Conservation (phyloP, 768 basidiomycete genomes). For the Atractiella rhizophila region DNA sequence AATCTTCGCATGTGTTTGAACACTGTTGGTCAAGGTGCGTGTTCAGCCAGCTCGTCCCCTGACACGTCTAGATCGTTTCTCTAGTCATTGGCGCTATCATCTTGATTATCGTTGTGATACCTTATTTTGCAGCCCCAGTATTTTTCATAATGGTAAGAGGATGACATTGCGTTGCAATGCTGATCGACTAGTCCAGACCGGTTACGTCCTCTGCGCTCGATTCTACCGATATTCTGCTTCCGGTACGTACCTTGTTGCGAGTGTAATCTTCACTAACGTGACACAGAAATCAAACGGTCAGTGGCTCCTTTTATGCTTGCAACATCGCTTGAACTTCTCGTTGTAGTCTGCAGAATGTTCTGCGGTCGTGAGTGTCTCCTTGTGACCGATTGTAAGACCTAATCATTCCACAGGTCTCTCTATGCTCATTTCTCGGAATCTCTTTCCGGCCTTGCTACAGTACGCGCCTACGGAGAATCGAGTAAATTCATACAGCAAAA, state of each 20-base stretch:
- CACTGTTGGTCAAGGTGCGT: no score
- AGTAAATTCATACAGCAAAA: background rate
- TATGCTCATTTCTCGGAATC: slow-evolving; percentile 84
- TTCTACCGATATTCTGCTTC: background rate
- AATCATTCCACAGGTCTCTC: slow-evolving; percentile 54
- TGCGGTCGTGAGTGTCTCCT: slow-evolving; percentile 29
- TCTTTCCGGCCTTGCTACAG: slow-evolving; percentile 23
- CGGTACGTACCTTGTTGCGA: background rate
- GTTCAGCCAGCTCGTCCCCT: no score
- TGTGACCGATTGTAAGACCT: slow-evolving; percentile 26
- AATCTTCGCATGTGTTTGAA: slow-evolving; percentile 34
- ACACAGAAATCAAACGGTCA: no score
- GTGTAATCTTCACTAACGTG: background rate
- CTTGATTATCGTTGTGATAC: no score
- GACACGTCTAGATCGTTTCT: slow-evolving; percentile 36
- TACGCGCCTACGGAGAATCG: background rate
- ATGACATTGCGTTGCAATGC: no score
- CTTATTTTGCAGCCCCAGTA: no score
- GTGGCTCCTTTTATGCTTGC: background rate
- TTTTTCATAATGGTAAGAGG: no score
- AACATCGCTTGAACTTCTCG: slow-evolving; percentile 34
- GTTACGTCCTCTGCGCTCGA: background rate
- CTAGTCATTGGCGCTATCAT: slow-evolving; percentile 12
- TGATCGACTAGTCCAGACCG: no score
- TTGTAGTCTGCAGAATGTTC: slow-evolving; percentile 50